Evolutionary conservation across 2,329 filamentous ascomycete species (phyloP).

Genomic region (Achaetomium macrosporum): DNA sequence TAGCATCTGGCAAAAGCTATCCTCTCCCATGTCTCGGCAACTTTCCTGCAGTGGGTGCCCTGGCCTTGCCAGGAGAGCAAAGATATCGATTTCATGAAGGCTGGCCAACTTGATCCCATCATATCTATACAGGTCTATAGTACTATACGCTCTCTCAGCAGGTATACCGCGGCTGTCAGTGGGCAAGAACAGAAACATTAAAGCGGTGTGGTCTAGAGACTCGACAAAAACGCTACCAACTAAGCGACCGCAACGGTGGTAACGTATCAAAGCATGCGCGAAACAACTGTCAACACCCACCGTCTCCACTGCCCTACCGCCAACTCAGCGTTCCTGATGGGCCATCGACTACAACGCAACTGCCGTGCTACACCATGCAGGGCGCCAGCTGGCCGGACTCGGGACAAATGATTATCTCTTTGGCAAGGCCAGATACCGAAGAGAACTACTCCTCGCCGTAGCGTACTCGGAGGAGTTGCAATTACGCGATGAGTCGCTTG

Average conservation of each 20-base stretch:
- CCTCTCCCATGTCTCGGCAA: not conserved
- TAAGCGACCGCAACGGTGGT: conserved; percentile 21
- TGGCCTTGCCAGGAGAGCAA: too few relatives aligned
- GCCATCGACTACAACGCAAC: not conserved
- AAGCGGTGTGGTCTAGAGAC: too few relatives aligned
- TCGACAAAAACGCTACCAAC: not conserved
- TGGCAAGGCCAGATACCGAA: not conserved
- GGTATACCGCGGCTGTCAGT: too few relatives aligned
- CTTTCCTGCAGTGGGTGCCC: not conserved
- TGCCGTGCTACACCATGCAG: not conserved
- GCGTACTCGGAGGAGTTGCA: conserved; percentile 20
- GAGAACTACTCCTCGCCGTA: conserved; percentile 11
- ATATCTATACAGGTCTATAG: not conserved
- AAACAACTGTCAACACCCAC: conserved; percentile 11
- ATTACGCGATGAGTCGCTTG: conserved; percentile 11
- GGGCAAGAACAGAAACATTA: too few relatives aligned
- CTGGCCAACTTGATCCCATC: not conserved
- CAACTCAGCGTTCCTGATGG: not conserved
- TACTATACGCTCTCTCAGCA: not conserved
- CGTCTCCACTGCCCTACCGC: not conserved
- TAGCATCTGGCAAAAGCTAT: conserved; percentile 2
- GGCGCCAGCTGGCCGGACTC: not conserved
- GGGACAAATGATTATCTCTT: not conserved
- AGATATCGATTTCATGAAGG: too few relatives aligned
- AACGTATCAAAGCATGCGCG: conserved; percentile 13